Conservation (phyloP, 1,284 basidiomycete species). For the Leccinum subfulvum region DNA sequence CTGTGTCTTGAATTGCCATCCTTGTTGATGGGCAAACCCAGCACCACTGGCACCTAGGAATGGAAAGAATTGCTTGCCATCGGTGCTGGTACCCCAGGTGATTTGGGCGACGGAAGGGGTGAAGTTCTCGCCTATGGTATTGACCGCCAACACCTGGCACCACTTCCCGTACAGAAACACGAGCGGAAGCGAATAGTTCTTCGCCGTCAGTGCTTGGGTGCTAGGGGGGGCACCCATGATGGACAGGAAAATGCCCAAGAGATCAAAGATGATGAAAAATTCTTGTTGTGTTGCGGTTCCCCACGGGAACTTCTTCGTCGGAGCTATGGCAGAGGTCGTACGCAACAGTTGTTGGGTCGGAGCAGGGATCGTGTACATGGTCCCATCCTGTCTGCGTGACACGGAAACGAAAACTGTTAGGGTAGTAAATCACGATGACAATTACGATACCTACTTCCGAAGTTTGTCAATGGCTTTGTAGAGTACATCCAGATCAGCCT, state of each 20-base stretch:
- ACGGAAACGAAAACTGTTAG: background rate
- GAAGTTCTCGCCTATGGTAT: background rate
- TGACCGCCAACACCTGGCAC: background rate
- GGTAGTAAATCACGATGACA: background rate
- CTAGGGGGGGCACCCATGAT: background rate
- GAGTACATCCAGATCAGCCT: background rate
- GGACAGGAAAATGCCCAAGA: background rate
- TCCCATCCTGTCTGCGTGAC: background rate
- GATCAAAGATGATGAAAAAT: background rate
- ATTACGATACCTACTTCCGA: too few species aligned
- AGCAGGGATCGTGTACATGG: background rate
- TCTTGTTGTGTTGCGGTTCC: background rate
- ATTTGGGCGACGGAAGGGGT: background rate
- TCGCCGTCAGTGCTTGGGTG: background rate
- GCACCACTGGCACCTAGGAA: background rate
- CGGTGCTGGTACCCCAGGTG: background rate
- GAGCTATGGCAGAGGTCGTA: background rate
- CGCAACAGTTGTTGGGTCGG: background rate
- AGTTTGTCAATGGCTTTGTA: background rate
- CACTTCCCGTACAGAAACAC: background rate
- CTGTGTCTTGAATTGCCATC: background rate
- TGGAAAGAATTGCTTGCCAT: background rate
- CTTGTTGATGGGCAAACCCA: background rate
- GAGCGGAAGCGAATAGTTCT: background rate
- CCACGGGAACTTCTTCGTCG: background rate